Evolutionary conservation across 768 basidiomycete genomes (phyloP), one percentile per base, ranked within the genome.

Genomic region (Mycena latifolia): DNA sequence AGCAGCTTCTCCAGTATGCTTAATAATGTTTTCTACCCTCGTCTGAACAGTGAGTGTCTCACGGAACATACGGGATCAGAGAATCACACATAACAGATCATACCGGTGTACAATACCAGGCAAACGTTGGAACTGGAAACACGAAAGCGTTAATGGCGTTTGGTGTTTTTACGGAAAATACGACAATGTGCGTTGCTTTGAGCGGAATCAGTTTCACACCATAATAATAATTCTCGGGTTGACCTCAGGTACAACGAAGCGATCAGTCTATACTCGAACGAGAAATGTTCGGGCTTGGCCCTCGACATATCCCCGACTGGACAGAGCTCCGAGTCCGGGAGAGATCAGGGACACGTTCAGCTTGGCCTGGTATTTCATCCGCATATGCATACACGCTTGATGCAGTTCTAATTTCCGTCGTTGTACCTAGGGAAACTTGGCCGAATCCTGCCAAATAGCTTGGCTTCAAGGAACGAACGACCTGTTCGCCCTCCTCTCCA

Each of bases 321-420:
- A 28, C 55, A 56, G 55, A 56, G 55, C 55, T 56, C 55, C 25
- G 55, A 56, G 55, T 56, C 55, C 31, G 55, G 55, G 18, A 56
- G 55, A 56, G 55, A 56, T 56, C 55, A 56, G 25, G 55, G 55
- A 45, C 55, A 56, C 55, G 28, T 15, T 56, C 55, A 56, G 55
- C 55, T 56, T 56, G 55, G 55, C 28, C 55, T 56, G 55, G 55
- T 56, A 56, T 56, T 56, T 56, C 55, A 56, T 56, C 55, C 28
- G 41, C 43, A 56, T 56, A 56, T 56, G 6, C 41, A 41, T 41
- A 41, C 37, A 55, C 53, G 18, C 39, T 56, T 56, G 55, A 54
- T 54, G 55, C 55, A 45, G 31, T 31, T 56, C 43, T 56, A 56
- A 56, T 20, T 56, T 56, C 55, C 41, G 27, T 56, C 41, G 43